phyloP scores from a whole-genome alignment of 208 protist genomes.

The Porcisia hertigi region DNA sequence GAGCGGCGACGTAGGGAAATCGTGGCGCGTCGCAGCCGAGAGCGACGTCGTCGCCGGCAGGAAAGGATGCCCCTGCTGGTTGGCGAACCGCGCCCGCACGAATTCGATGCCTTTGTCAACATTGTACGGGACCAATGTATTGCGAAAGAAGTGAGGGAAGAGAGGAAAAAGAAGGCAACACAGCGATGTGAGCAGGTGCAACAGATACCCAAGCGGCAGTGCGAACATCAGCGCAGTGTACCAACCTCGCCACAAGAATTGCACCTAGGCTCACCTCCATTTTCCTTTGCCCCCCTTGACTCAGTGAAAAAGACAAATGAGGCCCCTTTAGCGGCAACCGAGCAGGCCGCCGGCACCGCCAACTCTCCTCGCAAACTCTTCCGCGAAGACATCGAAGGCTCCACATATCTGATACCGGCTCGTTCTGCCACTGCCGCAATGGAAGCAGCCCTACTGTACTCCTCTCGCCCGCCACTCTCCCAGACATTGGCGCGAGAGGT shows the following conservation, averaged over 20 bases:
- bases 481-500: background rate
- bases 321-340: background rate
- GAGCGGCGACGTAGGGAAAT: conserved; percentile 1
- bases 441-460: background rate
- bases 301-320: conserved; percentile 5
- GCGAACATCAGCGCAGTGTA: conserved; percentile 17
- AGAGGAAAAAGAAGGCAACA: conserved; percentile 7
- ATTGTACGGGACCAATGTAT: conserved; percentile 26
- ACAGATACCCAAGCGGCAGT: conserved; percentile 17
- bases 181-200: conserved; percentile 11
- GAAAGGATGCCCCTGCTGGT: conserved; percentile 49
- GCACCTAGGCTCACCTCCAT: background rate
- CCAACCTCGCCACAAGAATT: conserved; percentile 1
- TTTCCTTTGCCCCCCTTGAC: conserved; percentile 8
- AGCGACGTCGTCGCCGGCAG: conserved; percentile 24
- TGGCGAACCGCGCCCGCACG: conserved; percentile 39
- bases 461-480: conserved; percentile 4
- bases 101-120: conserved; percentile 38
- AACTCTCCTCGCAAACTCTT: conserved; percentile 10
- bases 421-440: background rate
- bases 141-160: conserved; percentile 21
- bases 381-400: conserved; percentile 37
- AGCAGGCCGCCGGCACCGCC: background rate
- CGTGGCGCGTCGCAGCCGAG: conserved; percentile 16
- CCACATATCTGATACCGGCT: conserved; percentile 32